These are phyloP conservation scores for Calonectria pseudoturangicola DNA, from an alignment of 2,329 filamentous ascomycete genomes.

Conservation along the genomic window DNA sequence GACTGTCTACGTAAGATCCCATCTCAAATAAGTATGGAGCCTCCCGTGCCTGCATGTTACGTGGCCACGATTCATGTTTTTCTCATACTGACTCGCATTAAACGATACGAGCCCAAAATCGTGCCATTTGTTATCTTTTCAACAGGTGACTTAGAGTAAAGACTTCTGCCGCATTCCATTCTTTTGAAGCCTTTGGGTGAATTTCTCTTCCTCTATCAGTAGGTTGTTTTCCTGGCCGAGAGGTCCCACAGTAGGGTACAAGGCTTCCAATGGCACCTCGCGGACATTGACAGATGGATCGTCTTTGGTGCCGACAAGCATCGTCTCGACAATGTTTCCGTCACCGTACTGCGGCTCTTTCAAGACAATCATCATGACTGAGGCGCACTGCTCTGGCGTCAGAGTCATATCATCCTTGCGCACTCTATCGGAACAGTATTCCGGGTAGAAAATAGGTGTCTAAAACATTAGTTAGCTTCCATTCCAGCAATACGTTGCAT, in stretches of 20 bases:
- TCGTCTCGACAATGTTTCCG: constrained; percentile 42
- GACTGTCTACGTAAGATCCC: too few species aligned
- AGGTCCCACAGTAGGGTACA: constrained; percentile 17
- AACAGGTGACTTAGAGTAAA: neutral
- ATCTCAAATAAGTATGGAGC: too few species aligned
- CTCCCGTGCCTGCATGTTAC: too few species aligned
- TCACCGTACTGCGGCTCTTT: constrained; percentile 41
- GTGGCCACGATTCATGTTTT: too few species aligned
- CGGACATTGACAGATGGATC: constrained; percentile 21
- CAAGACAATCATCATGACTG: constrained; percentile 26
- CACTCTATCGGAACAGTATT: constrained; percentile 16
- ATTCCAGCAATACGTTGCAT: neutral
- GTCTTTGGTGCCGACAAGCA: constrained; percentile 37
- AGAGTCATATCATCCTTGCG: constrained; percentile 4
- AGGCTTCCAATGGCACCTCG: constrained; percentile 18
- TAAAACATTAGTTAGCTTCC: neutral
- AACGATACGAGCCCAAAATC: too few species aligned
- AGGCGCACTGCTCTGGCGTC: constrained; percentile 29
- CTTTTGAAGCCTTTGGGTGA: constrained; percentile 20
- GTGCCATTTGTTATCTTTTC: too few species aligned
- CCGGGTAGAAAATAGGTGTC: constrained; percentile 25
- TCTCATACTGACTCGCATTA: too few species aligned
- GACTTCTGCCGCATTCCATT: constrained; percentile 30
- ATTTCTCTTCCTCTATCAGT: constrained; percentile 27
- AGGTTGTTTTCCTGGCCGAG: neutral